Evolutionary conservation across 2,329 filamentous ascomycete species (phyloP).

Genomic region (Pseudogymnoascus sp.): DNA sequence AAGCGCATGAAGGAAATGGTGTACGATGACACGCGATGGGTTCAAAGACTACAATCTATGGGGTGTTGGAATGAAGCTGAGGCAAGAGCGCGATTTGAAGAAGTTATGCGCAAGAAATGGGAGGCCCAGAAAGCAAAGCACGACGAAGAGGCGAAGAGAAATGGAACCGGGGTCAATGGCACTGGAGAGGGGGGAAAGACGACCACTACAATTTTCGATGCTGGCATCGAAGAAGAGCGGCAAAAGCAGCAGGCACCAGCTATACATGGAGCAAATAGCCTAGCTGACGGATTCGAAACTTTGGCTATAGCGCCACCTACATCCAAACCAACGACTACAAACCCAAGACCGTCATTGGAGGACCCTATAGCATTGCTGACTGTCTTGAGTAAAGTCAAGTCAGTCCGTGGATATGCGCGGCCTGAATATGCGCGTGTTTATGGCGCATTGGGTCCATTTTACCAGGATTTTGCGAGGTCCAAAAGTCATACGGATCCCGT

Average conservation of each 20-base stretch:
- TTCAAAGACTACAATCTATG: constrained; percentile 77
- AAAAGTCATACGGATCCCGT: constrained; percentile 71
- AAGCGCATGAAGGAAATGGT: constrained; percentile 94
- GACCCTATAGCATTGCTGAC: constrained; percentile 58
- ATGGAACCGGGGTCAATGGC: constrained; percentile 26
- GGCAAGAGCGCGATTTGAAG: constrained; percentile 73
- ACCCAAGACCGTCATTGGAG: constrained; percentile 35
- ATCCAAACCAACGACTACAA: constrained; percentile 27
- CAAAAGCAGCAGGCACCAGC: constrained; percentile 33
- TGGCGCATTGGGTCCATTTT: constrained; percentile 80
- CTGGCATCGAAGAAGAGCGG: constrained; percentile 57
- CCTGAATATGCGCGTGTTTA: constrained; percentile 90
- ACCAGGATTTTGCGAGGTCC: constrained; percentile 69
- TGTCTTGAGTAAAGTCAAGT: constrained; percentile 64
- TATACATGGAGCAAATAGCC: constrained; percentile 25
- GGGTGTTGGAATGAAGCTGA: constrained; percentile 87
- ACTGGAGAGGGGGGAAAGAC: constrained; percentile 26
- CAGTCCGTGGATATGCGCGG: constrained; percentile 75
- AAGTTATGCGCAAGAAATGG: constrained; percentile 53
- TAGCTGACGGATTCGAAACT: constrained; percentile 73
- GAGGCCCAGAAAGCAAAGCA: constrained; percentile 45
- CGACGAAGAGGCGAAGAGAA: constrained; percentile 29
- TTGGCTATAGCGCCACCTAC: constrained; percentile 47
- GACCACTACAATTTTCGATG: constrained; percentile 66
- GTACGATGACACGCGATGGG: constrained; percentile 95